Evolutionary conservation across 257 asterid genomes (phyloP), one percentile per base, ranked within the genome.

Genomic region (Penstemon barbatus): DNA sequence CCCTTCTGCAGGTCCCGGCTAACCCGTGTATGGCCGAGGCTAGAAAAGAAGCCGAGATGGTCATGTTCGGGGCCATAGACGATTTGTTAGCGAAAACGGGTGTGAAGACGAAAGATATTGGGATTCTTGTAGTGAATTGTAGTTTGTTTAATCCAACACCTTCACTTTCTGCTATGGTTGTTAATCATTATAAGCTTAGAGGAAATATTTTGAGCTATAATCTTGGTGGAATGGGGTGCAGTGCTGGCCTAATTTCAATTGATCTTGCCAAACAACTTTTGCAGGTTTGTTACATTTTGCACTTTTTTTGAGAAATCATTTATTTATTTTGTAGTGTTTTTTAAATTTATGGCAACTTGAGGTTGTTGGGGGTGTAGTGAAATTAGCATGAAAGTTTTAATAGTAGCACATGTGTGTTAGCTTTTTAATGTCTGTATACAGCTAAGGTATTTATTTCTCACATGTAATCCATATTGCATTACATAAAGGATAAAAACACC

Each of bases 191-290:
- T 66, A 79, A 79, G 56, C 76, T 79, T 36, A 64, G 84, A 45
- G 54, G 19, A 5, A 66, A 79, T 13, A 68, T 76, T 39, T 46
- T 73, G 58, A 79, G 79, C 56, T 76, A 76, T 39, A 76, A 76
- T 38, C 78, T 79, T 36, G 75, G 81, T 37, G 84, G 84, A 3
- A 79, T 79, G 81, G 81, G 79, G 6, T 80, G 84, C 74, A 80
- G 84, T 61, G 84, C 84, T 61, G 84, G 81, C 41, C 62, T 76
- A 11, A 73, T 80, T 19, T 65, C 79, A 2, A 73, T 80, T 5
- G 81, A 80, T 67, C 81, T 80, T 65, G 77, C 81, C 57, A 76
- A 76, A 9, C 72, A 77, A 54, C 72, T 73, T 51, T 57, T 80
- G 37, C 84, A 80, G 76, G 84, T 73, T n/a, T 5, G 38, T 5